Evolutionary conservation across 768 basidiomycete genomes (phyloP), one percentile per base, ranked within the genome.

Genomic region (Boletus vermiculosoides): DNA sequence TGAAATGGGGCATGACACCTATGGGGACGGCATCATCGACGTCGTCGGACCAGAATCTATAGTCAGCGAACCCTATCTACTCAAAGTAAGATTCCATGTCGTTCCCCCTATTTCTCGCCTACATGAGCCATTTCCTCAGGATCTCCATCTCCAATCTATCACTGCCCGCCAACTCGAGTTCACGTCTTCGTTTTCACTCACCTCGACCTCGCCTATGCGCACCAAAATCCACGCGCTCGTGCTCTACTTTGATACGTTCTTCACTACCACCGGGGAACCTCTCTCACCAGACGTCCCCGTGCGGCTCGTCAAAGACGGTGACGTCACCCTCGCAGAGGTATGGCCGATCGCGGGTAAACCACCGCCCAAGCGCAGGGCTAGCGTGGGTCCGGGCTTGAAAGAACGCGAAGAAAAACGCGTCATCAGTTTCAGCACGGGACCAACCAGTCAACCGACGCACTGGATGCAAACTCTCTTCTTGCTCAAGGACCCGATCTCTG

Each of bases 401-500:
- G 78, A 79, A 55, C 76, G 74, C 37, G 76, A 72, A 52, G 66
- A 71, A 15, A 66, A 65, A 20, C 64, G 58, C 16, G 68, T 85
- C 9, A 83, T 80, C 7, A 92, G 89, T 70, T 92, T 99, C 73
- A 95, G 92, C 63, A 98, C 96, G 0, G 92, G 96, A 0, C 94
- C 96, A 11, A 75, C 75, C 63, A 94, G 91, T 55, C 83, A 83
- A 23, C 85, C 92, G 11, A 98, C 95, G 28, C 96, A 99, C 70
- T 98, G 96, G 96, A 94, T 94, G 69, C 96, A 99, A 68, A 94
- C 96, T 0, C 64, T 93, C 3, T 97, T 99, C 73, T 72, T 98
- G 62, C 78, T 99, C 55, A 77, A 82, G 45, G 85, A 94, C 54
- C 90, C 92, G 0, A 82, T 98, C 51, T 66, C 71, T n/a, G 85